Base-by-base conservation (phyloP, 768 basidiomycete species). In the Psilocybe subaeruginosa region DNA sequence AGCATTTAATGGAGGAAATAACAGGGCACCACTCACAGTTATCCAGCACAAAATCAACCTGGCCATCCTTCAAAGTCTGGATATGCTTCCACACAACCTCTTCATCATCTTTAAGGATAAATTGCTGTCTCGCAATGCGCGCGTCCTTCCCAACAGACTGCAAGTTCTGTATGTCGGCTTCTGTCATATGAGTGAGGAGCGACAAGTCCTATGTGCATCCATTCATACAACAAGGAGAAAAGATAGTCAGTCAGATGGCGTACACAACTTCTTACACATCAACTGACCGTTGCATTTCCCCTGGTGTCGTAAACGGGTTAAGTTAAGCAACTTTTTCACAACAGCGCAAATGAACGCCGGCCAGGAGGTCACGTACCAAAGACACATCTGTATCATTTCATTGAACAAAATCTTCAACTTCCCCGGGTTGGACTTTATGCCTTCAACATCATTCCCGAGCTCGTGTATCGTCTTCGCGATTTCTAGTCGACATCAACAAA, bases 331-430 rank as follows among this genome's bases (percentile, higher is more conserved):
- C 1, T 23, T 23, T 23, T 35, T 35, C 33, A 35, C 7, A 35
- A 35, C 33, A 35, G 59, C 8, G 19, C 17, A 46, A 41, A 35
- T n/a, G 7, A 39, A 14, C 14, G 41, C n/a, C n/a, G 0, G 14
- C 37, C 14, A 39, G 11, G 48, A 23, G n/a, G n/a, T 17, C n/a
- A 64, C 76, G 56, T 58, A 88, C 93, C 93, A 95, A 27, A 95
- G 81, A 73, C 91, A 92, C 85, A 95, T 93, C 69, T 95, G 92
- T 7, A 92, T 79, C 90, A 95, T 94, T 72, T 94, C 90, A 57
- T 81, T 83, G 74, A 93, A 94, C 12, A 95, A 70, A 0, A 89
- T 77, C 33, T 78, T 76, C 16, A 93, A 76, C 61, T 87, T 87
- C 14, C 79, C 77, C 0, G 82, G 73, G 59, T 90, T 80, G 0